A percentile compares a stretch with the other conserved stretches of the same genome.
These are phyloP conservation scores for Saussurea involucrata DNA, from an alignment of 129 eudicot genomes.

Conservation along the genomic window DNA sequence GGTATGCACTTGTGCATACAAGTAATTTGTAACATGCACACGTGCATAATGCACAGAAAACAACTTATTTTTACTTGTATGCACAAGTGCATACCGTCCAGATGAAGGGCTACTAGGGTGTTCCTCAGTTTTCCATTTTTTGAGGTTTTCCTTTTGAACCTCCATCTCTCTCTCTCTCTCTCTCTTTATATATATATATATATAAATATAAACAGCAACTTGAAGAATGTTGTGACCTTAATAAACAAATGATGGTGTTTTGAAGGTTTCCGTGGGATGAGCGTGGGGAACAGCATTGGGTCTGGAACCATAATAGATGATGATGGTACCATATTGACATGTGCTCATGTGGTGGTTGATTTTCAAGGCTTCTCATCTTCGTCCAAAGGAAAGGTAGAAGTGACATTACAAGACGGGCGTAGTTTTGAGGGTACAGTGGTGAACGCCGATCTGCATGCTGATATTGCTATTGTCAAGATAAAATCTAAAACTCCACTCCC, in stretches of 20 bases:
- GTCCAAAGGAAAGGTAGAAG: slow-evolving; percentile 81
- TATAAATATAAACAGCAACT: neutral
- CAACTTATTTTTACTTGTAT: no score
- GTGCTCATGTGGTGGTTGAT: slow-evolving; percentile 91
- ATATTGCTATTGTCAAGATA: slow-evolving; percentile 86
- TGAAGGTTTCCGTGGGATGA: slow-evolving; percentile 62
- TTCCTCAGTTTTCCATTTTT: no score
- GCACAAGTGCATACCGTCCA: no score
- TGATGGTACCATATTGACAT: slow-evolving; percentile 86
- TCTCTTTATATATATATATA: no score
- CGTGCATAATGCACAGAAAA: no score
- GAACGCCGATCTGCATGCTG: slow-evolving; percentile 90
- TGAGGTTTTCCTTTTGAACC: no score
- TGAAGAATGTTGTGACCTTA: neutral
- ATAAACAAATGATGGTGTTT: slow-evolving; percentile 6
- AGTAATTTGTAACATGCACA: no score
- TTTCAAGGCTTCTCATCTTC: slow-evolving; percentile 59
- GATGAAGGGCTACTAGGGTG: no score
- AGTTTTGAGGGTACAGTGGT: slow-evolving; percentile 89
- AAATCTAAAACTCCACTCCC: slow-evolving; percentile 86
- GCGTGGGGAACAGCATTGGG: slow-evolving; percentile 76
- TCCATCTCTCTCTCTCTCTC: no score
- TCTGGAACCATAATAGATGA: slow-evolving; percentile 87
- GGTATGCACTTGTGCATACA: no score
- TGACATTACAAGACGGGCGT: slow-evolving; percentile 94